Percentiles rank a stretch among this genome's conserved stretches.
phyloP scores from a whole-genome alignment of 2,329 filamentous ascomycete genomes.

The Diplodia seriata region DNA sequence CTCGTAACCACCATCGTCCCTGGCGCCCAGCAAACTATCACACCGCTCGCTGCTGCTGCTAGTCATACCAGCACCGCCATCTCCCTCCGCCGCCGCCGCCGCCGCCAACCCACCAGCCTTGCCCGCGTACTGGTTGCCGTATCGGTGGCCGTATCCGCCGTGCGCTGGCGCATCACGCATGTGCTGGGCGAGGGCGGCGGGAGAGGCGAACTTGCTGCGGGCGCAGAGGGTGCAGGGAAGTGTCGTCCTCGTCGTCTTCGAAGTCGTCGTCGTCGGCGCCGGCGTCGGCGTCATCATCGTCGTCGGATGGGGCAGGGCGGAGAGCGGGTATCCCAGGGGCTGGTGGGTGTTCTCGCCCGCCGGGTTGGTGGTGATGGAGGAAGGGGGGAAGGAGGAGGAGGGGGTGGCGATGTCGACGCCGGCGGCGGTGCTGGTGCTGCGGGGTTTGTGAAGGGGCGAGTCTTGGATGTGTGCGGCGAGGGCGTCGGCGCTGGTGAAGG shows the following conservation, averaged over 20 bases:
- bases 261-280: not conserved
- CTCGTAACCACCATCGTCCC: not conserved
- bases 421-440: not conserved
- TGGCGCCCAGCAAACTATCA: not conserved
- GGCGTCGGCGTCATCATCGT: not conserved
- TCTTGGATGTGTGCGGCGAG: not conserved
- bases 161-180: not conserved
- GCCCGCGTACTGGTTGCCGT: no score
- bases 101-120: no score
- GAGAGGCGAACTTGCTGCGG: not conserved
- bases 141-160: no score
- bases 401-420: not conserved
- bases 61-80: no score
- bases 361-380: not conserved
- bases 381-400: no score
- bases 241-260: not conserved
- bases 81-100: not conserved
- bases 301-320: not conserved
- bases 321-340: not conserved
- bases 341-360: not conserved
- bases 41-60: not conserved
- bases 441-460: conserved; percentile 1
- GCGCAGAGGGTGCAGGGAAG: not conserved
- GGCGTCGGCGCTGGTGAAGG: not conserved
- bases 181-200: conserved; percentile 9